These are phyloP conservation scores for Hypoxylon fuscum DNA, from an alignment of 495 filamentous ascomycete genomes.

Conservation along the genomic window DNA sequence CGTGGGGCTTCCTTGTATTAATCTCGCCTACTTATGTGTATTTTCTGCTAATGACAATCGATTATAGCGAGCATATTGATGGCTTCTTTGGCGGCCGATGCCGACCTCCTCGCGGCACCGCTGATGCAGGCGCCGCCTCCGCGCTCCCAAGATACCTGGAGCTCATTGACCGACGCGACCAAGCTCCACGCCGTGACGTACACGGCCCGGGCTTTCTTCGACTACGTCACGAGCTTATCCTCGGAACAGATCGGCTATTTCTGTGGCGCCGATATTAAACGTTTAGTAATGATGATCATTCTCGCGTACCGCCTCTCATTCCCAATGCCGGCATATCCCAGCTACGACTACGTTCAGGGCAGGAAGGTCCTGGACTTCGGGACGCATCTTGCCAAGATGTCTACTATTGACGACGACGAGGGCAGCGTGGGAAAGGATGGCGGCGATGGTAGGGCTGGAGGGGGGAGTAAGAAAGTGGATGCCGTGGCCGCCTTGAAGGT, in stretches of 20 bases:
- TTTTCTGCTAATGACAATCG: too few species aligned
- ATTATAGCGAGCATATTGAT: conserved; percentile 50
- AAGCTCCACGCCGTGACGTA: conserved; percentile 31
- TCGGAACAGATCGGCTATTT: conserved; percentile 42
- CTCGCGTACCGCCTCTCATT: conserved; percentile 54
- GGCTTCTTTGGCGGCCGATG: conserved; percentile 42
- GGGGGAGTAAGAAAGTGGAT: conserved; percentile 39
- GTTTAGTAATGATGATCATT: conserved; percentile 49
- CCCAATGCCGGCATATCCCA: conserved; percentile 46
- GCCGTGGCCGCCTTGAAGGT: conserved; percentile 49
- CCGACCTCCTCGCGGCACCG: conserved; percentile 50
- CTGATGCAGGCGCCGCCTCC: conserved; percentile 40
- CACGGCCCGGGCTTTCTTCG: conserved; percentile 37
- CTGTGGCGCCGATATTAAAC: conserved; percentile 45
- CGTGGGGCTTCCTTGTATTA: conserved; percentile 24
- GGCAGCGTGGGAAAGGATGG: background rate
- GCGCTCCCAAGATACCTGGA: background rate
- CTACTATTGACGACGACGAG: conserved; percentile 19
- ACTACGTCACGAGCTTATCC: conserved; percentile 40
- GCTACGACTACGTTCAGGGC: conserved; percentile 49
- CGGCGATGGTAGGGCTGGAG: background rate
- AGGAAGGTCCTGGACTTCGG: conserved; percentile 45
- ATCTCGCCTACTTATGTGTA: too few species aligned
- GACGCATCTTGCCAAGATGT: conserved; percentile 42
- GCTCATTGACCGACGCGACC: conserved; percentile 4